Conservation (phyloP, 176 grass and related monocot species). For the Eremochloa ophiuroides region DNA sequence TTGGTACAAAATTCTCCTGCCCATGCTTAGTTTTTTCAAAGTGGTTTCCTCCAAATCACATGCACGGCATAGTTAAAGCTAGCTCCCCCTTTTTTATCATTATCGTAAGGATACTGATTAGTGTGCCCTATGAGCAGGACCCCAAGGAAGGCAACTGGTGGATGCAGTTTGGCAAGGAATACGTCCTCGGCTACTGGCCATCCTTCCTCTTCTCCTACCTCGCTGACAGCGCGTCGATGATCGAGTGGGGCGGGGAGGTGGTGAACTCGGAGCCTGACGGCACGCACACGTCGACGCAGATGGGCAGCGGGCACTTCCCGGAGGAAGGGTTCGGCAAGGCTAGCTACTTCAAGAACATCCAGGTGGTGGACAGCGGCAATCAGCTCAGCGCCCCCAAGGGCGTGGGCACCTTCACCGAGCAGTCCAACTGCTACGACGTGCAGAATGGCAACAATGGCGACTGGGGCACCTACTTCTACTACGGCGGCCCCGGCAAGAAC, state of each 20-base stretch:
- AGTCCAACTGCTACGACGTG: constrained; percentile 71
- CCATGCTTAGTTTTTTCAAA: constrained; percentile 13
- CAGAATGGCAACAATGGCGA: constrained; percentile 64
- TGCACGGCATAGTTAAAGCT: not conserved
- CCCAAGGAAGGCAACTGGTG: constrained; percentile 88
- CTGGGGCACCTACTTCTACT: constrained; percentile 90
- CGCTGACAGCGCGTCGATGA: constrained; percentile 52
- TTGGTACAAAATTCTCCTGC: constrained; percentile 23
- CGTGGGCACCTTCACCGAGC: constrained; percentile 50
- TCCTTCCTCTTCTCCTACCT: constrained; percentile 76
- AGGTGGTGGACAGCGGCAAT: constrained; percentile 62
- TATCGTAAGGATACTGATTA: constrained; percentile 8
- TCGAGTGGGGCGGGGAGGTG: constrained; percentile 89
- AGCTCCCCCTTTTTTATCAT: not conserved
- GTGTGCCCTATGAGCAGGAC: constrained; percentile 40
- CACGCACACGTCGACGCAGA: constrained; percentile 57
- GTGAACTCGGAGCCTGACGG: constrained; percentile 57
- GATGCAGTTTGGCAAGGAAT: constrained; percentile 76
- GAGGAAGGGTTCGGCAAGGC: constrained; percentile 88
- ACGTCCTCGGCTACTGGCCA: constrained; percentile 73
- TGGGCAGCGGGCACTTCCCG: constrained; percentile 71
- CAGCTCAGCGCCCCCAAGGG: constrained; percentile 49
- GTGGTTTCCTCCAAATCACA: constrained; percentile 17
- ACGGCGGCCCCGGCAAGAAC: constrained; percentile 75
- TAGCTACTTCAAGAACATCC: constrained; percentile 80